Percentiles rank a stretch among this genome's conserved stretches.
Conservation (phyloP, 805 yeast species). For the Starmerella powellii region DNA sequence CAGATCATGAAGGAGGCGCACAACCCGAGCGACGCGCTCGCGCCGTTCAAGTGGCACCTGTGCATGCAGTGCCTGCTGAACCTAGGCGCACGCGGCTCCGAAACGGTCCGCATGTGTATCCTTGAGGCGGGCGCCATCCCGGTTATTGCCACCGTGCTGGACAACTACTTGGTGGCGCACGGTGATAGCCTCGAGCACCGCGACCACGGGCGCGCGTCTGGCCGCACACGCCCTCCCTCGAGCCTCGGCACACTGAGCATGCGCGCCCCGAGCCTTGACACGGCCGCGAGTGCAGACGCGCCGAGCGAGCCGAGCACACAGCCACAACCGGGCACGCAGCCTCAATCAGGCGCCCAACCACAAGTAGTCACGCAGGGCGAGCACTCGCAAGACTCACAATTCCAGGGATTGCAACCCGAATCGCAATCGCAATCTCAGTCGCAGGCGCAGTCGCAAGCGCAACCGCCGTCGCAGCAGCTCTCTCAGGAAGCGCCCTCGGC, state of each 20-base stretch:
- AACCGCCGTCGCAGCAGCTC: not conserved
- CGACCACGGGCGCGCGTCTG: slow-evolving; percentile 9
- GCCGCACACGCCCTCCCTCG: not conserved
- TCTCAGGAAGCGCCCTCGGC: not conserved
- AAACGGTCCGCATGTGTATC: slow-evolving; percentile 66
- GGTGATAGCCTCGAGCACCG: slow-evolving; percentile 17
- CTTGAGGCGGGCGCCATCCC: slow-evolving; percentile 90
- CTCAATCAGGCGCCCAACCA: too few relatives aligned
- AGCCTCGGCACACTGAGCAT: not conserved
- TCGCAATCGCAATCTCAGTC: not conserved
- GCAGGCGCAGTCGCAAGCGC: not conserved
- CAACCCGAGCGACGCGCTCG: slow-evolving; percentile 13
- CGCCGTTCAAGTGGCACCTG: slow-evolving; percentile 97
- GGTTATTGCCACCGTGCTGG: slow-evolving; percentile 79
- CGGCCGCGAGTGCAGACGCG: slow-evolving; percentile 3
- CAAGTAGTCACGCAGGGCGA: too few relatives aligned
- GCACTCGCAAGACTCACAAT: too few relatives aligned
- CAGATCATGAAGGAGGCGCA: slow-evolving; percentile 59
- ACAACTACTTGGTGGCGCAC: slow-evolving; percentile 44
- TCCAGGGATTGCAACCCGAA: not conserved
- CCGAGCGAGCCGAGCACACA: too few relatives aligned
- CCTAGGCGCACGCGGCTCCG: slow-evolving; percentile 89
- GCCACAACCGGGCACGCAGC: too few relatives aligned
- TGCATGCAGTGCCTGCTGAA: slow-evolving; percentile 86
- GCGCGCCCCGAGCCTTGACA: slow-evolving; percentile 1